A percentile compares a stretch with the other conserved stretches of the same genome.
Conservation (phyloP, 371 early-diverging fungal species). For the Syncephalastrum monosporum region DNA sequence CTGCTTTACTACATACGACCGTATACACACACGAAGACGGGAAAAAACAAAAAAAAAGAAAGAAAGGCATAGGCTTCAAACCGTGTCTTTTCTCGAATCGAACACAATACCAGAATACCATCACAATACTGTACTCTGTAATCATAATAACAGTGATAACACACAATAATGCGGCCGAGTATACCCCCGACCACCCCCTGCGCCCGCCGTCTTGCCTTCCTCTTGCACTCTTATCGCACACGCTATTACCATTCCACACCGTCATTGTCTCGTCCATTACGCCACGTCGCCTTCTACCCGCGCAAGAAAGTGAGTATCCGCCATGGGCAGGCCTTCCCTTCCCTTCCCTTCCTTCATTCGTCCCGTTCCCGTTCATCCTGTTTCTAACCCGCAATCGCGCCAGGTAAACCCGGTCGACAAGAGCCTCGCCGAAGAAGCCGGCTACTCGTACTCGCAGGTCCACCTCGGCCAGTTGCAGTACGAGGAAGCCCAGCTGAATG, state of each 20-base stretch:
- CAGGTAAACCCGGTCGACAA: not conserved
- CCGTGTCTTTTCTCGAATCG: too few relatives aligned
- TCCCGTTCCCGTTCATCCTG: too few relatives aligned
- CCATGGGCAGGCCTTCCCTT: not conserved
- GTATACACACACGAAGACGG: too few relatives aligned
- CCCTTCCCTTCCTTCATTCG: too few relatives aligned
- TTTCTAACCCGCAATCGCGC: not conserved
- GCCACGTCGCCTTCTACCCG: not conserved
- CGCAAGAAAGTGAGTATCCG: not conserved
- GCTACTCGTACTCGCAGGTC: not conserved
- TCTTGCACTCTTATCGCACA: not conserved
- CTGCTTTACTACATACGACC: too few relatives aligned
- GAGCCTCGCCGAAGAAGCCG: not conserved
- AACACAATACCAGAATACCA: too few relatives aligned
- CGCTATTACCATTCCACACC: slow-evolving; percentile 1
- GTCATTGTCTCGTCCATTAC: not conserved
- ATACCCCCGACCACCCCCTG: not conserved
- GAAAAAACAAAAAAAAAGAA: not conserved
- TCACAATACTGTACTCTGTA: too few relatives aligned
- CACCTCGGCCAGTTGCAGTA: not conserved
- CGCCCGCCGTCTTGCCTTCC: slow-evolving; percentile 1
- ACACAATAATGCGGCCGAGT: not conserved
- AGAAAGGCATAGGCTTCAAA: not conserved
- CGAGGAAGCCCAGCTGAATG: not conserved
- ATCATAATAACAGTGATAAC: not conserved